Evolutionary conservation across 1,284 basidiomycete species (phyloP), one percentile per base, ranked within the genome.

Genomic region (Sporisorium sorghi): DNA sequence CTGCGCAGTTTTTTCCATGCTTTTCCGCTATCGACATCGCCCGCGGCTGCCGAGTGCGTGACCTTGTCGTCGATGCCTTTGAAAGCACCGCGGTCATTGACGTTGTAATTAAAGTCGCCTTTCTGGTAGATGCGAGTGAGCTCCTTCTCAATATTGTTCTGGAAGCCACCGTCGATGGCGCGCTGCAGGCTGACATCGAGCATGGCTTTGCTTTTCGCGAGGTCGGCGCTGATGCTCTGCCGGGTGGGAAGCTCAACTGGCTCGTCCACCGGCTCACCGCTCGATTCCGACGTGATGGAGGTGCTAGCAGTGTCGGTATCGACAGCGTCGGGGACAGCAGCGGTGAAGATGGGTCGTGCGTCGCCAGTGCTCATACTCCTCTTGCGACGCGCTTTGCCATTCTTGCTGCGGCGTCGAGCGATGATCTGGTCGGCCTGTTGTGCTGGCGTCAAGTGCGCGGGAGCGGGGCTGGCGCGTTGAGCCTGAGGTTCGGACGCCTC

Each of bases 1-100:
- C 94, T 87, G 62, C 93, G 89, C 43, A 97, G 90, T 30, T 90
- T 88, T 79, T 90, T 89, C 95, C 96, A 98, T 1, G 94, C 94
- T 80, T 89, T 91, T 8, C 92, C 91, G 37, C 87, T 86, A 78
- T 93, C 90, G 26, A 94, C 87, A 83, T 95, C 93, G 17, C 93
- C 93, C 42, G 91, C 90, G 30, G 87, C 86, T 50, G 87, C 86
- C 79, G 89, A 87, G 83, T 93, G 92, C 4, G 89, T 88, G 42
- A 93, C 87, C 64, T 88, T 77, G 62, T 78, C 71, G 30, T 73
- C 69, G 49, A 73, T 65, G 44, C 73, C 75, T 32, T 78, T 53
- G 63, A 77, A 83, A 10, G 62, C 69, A 30, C 81, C 82, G 19
- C 80, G 78, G 33, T 84, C 79, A 21, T 71, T 78, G 63, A 83